Base-by-base conservation (phyloP, 495 filamentous ascomycete genomes). In the Xylaria nigripes region DNA sequence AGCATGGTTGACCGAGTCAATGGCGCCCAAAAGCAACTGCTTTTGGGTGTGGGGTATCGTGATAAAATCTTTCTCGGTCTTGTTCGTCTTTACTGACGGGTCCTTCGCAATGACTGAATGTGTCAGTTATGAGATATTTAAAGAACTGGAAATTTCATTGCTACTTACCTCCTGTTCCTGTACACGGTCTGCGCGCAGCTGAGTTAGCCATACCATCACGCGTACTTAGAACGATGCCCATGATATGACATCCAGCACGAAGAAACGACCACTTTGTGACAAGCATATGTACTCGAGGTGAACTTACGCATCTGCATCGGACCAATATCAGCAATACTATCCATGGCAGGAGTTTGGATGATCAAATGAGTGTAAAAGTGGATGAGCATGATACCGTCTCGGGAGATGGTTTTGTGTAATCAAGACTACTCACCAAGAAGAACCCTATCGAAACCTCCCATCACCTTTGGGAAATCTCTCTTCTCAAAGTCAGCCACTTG, bases 1-100 rank as follows among this genome's bases (percentile, higher is more conserved):
- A 3, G 80, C 61, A 63, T 95, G 89, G 61, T 96, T 90, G 6
- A 93, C 88, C 1, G 86, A 92, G 72, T 98, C 93, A 58, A 98
- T 96, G 15, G 93, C 93, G 0, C 87, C 85, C 25, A 98, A 81
- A 8, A 98, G 76, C 32, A 98, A 79, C 69, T 97, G 90, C 59
- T 95, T 94, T 65, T 98, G 93, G 54, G 89, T 81, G 67, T 97
- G 92, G 0, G 93, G 94, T 30, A 98, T 82, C 56, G 80, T 76
- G 62, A 94, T 78, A 75, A 98, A 97, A 64, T 98, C 93, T 55
- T 84, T 84, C 66, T 93, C 89, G 16, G 87, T 90, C 74, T 96
- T 97, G 76, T 95, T 95, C 6, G 92, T 97, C 77, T 98, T 98
- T 32, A 98, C 87, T 43, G 84, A 84, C 1, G 92, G 80, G 65